Conservation (phyloP, 2,329 filamentous ascomycete species). For the Hypoxylon sp. region DNA sequence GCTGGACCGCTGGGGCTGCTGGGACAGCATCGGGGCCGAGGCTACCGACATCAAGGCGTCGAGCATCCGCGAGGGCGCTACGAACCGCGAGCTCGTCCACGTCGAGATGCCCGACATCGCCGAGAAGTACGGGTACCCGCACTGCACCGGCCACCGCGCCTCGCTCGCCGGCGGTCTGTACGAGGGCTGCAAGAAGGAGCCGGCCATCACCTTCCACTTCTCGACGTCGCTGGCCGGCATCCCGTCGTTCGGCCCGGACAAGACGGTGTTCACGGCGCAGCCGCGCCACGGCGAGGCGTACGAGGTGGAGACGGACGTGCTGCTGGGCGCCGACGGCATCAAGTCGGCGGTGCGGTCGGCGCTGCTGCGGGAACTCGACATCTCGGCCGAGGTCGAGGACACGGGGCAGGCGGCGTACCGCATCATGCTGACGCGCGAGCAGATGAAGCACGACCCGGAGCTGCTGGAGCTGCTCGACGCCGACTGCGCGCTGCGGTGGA, state of each 20-base stretch:
- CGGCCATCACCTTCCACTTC: constrained; percentile 74
- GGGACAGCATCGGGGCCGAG: constrained; percentile 70
- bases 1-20: constrained; percentile 75
- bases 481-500: constrained; percentile 76
- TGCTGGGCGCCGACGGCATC: constrained; percentile 64
- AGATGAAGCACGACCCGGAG: constrained; percentile 73
- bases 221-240: constrained; percentile 63
- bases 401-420: constrained; percentile 81
- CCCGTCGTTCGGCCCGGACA: constrained; percentile 62
- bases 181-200: constrained; percentile 70
- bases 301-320: constrained; percentile 60
- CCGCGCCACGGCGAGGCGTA: constrained; percentile 64
- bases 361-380: constrained; percentile 62
- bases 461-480: constrained; percentile 71
- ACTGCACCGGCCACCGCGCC: constrained; percentile 81
- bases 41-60: constrained; percentile 75
- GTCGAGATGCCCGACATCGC: constrained; percentile 74
- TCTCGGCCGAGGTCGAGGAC: constrained; percentile 65
- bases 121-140: constrained; percentile 74
- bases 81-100: constrained; percentile 72
- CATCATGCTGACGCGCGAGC: constrained; percentile 74
- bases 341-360: constrained; percentile 60
- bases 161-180: constrained; percentile 75
- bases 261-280: constrained; percentile 65
- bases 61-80: constrained; percentile 77